A percentile compares a stretch with the other conserved stretches of the same genome.
phyloP scores from a whole-genome alignment of 805 yeast genomes.

The Candida palmyrensis region DNA sequence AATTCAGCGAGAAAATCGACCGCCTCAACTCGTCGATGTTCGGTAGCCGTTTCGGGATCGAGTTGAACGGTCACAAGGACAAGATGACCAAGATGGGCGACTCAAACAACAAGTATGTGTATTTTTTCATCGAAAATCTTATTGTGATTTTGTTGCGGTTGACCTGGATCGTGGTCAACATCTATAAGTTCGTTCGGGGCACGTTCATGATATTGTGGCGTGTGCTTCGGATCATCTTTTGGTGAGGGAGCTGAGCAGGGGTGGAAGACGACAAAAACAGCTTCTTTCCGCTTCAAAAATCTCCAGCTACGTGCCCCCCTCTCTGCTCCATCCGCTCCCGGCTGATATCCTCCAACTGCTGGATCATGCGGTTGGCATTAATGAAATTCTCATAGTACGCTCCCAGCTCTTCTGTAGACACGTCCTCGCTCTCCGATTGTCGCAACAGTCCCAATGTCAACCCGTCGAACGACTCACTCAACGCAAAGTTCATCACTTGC shows the following conservation, averaged over 20 bases:
- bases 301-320: no score
- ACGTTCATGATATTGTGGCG: conserved; percentile 18
- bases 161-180: conserved; percentile 53
- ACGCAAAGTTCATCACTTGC: conserved; percentile 5
- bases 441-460: background rate
- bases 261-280: no score
- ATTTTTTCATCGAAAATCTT: conserved; percentile 44
- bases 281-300: no score
- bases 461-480: conserved; percentile 1
- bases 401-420: no score
- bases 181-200: conserved; percentile 32
- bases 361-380: conserved; percentile 20
- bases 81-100: conserved; percentile 19
- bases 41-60: conserved; percentile 11
- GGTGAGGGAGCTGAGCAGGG: no score
- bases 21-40: conserved; percentile 32
- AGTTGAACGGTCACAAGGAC: conserved; percentile 6
- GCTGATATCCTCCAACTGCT: conserved; percentile 13
- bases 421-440: conserved; percentile 1
- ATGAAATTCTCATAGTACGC: conserved; percentile 14
- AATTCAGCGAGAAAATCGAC: conserved; percentile 45
- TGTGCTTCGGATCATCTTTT: conserved; percentile 9
- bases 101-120: conserved; percentile 34
- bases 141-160: conserved; percentile 49
- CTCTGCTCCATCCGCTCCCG: conserved; percentile 7